Evolutionary conservation across 2,329 filamentous ascomycete species (phyloP).

Genomic region (Helotiales sp.): DNA sequence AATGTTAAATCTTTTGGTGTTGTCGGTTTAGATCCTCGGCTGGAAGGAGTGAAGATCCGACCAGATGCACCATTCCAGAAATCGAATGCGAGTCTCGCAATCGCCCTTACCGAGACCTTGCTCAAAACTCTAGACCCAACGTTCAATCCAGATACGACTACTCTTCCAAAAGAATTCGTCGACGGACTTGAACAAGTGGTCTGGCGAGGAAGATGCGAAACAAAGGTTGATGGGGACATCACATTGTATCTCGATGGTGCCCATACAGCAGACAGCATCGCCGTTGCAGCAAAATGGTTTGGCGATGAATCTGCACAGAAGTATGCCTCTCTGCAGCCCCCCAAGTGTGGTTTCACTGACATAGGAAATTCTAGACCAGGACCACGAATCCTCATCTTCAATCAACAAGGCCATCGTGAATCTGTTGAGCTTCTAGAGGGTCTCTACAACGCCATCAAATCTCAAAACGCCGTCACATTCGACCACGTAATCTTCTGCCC

Average conservation of each 20-base stretch:
- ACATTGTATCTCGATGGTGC: constrained; percentile 92
- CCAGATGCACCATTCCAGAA: constrained; percentile 63
- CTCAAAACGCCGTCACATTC: constrained; percentile 56
- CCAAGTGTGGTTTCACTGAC: neutral
- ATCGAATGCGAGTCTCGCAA: constrained; percentile 58
- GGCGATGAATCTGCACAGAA: constrained; percentile 51
- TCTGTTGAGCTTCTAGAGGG: constrained; percentile 56
- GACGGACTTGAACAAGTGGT: constrained; percentile 75
- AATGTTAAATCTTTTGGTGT: constrained; percentile 51
- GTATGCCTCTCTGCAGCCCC: constrained; percentile 34
- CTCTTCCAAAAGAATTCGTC: constrained; percentile 67
- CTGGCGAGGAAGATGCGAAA: constrained; percentile 80
- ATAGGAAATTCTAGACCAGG: constrained; percentile 43
- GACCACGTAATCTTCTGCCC: constrained; percentile 81
- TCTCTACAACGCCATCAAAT: constrained; percentile 55
- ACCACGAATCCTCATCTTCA: constrained; percentile 76
- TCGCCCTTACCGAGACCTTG: constrained; percentile 57
- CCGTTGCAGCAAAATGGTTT: constrained; percentile 84
- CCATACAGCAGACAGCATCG: constrained; percentile 89
- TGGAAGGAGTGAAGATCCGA: constrained; percentile 52
- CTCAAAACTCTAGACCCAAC: constrained; percentile 50
- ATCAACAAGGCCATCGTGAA: constrained; percentile 67
- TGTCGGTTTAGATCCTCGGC: constrained; percentile 53
- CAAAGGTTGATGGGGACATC: constrained; percentile 61
- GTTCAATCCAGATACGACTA: constrained; percentile 35